A percentile compares a stretch with the other conserved stretches of the same genome.
Evolutionary conservation across 202 grass and related monocot species (phyloP).

Genomic region (Carex arenaria): DNA sequence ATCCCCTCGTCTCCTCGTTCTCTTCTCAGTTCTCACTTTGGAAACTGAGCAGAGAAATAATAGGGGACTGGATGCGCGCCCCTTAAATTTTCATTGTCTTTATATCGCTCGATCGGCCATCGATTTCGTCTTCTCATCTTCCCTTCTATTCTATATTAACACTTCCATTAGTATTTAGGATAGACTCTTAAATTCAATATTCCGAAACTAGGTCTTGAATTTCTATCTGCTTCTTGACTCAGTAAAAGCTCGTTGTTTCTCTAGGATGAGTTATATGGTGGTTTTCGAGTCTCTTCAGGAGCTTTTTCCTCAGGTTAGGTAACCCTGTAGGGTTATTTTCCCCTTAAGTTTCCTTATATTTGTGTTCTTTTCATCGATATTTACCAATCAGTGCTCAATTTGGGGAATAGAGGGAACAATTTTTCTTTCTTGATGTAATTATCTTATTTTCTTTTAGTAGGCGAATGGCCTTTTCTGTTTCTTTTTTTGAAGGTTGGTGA

Average conservation of each 20-base stretch:
- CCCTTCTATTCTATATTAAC: neutral
- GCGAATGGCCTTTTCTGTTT: too few species aligned
- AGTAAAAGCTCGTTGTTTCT: neutral
- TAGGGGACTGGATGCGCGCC: neutral
- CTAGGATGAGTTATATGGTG: slow-evolving; percentile 28
- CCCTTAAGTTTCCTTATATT: neutral
- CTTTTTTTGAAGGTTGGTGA: too few species aligned
- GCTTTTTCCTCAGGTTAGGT: slow-evolving; percentile 53
- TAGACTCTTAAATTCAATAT: neutral
- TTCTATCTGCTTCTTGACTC: neutral
- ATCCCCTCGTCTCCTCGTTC: neutral
- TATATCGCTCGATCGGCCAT: neutral
- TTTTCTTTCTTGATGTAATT: neutral
- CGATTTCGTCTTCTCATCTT: neutral
- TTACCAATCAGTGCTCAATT: neutral
- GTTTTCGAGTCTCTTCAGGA: slow-evolving; percentile 59
- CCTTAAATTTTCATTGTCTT: neutral
- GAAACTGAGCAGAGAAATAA: neutral
- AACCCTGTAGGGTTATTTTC: neutral
- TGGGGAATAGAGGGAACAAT: neutral
- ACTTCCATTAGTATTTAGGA: neutral
- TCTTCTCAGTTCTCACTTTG: neutral
- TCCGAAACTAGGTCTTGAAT: neutral
- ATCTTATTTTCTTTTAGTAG: neutral
- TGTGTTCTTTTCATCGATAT: neutral